Evolutionary conservation across 1,284 basidiomycete species (phyloP).

Genomic region (Pisolithus thermaeus): DNA sequence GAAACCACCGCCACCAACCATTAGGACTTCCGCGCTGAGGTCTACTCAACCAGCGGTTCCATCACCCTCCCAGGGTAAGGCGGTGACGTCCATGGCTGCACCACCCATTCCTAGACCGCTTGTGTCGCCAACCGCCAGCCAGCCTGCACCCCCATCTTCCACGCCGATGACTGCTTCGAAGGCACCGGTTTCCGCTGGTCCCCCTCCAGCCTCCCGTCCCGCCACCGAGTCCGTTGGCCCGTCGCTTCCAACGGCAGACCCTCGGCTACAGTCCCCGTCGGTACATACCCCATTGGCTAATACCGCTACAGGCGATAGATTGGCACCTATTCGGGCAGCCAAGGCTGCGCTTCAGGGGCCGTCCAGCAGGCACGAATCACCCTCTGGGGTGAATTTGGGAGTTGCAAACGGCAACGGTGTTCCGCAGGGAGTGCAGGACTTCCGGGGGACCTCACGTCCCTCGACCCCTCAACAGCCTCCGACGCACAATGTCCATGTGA

Average conservation of each 20-base stretch:
- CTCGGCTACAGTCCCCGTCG: slow-evolving; percentile 7
- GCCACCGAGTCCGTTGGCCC: neutral
- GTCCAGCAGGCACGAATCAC: neutral
- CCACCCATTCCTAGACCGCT: neutral
- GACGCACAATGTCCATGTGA: too few species aligned
- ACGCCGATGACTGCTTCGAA: neutral
- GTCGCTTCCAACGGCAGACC: slow-evolving; percentile 9
- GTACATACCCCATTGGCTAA: neutral
- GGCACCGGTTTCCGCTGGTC: neutral
- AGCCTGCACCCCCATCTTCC: neutral
- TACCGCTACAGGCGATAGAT: slow-evolving; percentile 15
- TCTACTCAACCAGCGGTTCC: neutral
- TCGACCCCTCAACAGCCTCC: too few species aligned
- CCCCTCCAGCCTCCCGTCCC: neutral
- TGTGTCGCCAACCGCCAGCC: neutral
- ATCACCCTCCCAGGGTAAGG: neutral
- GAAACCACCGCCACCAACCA: slow-evolving; percentile 8
- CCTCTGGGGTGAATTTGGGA: too few species aligned
- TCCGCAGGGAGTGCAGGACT: too few species aligned
- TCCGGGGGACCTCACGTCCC: too few species aligned
- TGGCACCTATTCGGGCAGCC: slow-evolving; percentile 29
- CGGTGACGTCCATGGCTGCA: neutral
- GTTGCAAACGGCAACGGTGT: too few species aligned
- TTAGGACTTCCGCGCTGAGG: neutral
- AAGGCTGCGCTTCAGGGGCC: slow-evolving; percentile 18